Evolutionary conservation across 1,139 yeast genomes (phyloP).

Genomic region (Hyphopichia fennica): DNA sequence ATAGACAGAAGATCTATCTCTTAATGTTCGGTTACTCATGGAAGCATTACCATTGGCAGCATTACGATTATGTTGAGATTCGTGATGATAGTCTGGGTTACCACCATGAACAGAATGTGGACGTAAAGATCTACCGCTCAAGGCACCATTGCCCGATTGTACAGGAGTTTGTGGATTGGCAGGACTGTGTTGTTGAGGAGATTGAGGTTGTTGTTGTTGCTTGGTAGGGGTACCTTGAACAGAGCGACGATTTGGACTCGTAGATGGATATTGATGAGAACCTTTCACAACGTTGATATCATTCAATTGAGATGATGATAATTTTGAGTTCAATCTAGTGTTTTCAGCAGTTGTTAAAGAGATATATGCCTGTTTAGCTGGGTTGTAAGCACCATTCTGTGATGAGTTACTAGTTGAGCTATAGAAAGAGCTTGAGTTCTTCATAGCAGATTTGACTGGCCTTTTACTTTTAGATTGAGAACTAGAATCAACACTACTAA

Average conservation of each 20-base stretch:
- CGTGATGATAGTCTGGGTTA: not conserved
- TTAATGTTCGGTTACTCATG: conserved; percentile 35
- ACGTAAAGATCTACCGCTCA: conserved; percentile 19
- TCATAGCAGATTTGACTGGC: conserved; percentile 69
- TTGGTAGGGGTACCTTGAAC: conserved; percentile 9
- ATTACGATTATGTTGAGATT: not conserved
- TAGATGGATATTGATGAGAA: conserved; percentile 6
- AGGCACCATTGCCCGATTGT: conserved; percentile 2
- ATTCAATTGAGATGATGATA: conserved; percentile 40
- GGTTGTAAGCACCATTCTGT: conserved; percentile 21
- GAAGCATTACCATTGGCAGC: conserved; percentile 9
- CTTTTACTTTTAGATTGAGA: conserved; percentile 14
- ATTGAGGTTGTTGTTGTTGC: conserved; percentile 6
- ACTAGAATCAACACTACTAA: conserved; percentile 27
- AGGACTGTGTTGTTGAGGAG: conserved; percentile 4
- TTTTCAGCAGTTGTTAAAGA: conserved; percentile 76
- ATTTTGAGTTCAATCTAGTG: conserved; percentile 67
- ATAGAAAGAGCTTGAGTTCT: conserved; percentile 39
- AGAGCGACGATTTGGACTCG: conserved; percentile 4
- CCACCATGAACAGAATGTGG: conserved; percentile 29
- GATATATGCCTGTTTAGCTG: conserved; percentile 63
- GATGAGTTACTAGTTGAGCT: conserved; percentile 12
- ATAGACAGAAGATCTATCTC: conserved; percentile 29
- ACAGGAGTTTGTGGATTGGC: not conserved
- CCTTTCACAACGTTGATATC: conserved; percentile 13